Evolutionary conservation across 768 basidiomycete genomes (phyloP).

Genomic region (Trametes elegans): DNA sequence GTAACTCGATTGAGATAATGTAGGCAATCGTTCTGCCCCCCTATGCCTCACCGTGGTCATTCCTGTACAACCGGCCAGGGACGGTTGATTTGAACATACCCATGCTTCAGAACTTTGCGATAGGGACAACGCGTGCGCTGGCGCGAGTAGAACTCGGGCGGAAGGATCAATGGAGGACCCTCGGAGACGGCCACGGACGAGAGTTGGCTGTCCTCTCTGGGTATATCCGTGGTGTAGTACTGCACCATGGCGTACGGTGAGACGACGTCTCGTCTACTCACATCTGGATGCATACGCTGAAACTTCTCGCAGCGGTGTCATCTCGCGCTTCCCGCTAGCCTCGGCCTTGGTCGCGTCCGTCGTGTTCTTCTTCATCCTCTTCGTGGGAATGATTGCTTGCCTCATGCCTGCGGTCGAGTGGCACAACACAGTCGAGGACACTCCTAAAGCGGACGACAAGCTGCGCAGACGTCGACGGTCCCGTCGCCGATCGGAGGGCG

Average conservation of each 20-base stretch:
- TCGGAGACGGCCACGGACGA: slow-evolving; percentile 69
- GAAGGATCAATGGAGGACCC: slow-evolving; percentile 64
- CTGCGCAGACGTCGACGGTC: slow-evolving; percentile 17
- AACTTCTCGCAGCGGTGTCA: slow-evolving; percentile 51
- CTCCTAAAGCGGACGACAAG: not conserved
- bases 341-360: slow-evolving; percentile 44
- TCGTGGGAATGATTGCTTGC: slow-evolving; percentile 31
- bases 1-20: not conserved
- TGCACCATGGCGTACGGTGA: slow-evolving; percentile 70
- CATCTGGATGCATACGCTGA: not conserved
- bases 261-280: slow-evolving; percentile 11
- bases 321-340: slow-evolving; percentile 65
- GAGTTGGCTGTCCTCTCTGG: slow-evolving; percentile 70
- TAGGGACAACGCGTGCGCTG: slow-evolving; percentile 44
- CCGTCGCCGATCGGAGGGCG: slow-evolving; percentile 15
- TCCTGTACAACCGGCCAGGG: slow-evolving; percentile 40
- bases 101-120: slow-evolving; percentile 53
- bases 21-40: slow-evolving; percentile 62
- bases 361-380: slow-evolving; percentile 35
- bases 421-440: slow-evolving; percentile 23
- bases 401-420: slow-evolving; percentile 33
- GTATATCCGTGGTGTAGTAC: slow-evolving; percentile 57
- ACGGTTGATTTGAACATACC: slow-evolving; percentile 51
- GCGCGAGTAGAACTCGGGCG: slow-evolving; percentile 77
- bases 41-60: slow-evolving; percentile 30